A percentile compares a stretch with the other conserved stretches of the same genome.
Conservation (phyloP, 2,329 filamentous ascomycete species). For the Trichocomaceae sp. region DNA sequence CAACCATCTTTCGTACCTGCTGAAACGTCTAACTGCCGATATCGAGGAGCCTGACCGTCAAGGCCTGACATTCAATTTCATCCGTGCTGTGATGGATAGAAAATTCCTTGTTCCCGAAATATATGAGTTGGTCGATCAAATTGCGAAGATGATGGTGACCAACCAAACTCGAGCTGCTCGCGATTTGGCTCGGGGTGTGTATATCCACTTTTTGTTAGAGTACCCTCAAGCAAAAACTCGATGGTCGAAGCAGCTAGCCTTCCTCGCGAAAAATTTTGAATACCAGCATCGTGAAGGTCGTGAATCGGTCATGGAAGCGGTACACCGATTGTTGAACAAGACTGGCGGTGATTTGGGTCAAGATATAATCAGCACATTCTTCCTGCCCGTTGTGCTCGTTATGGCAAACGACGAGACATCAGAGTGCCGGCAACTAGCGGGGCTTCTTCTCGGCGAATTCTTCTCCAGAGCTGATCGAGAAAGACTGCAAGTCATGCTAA, state of each 20-base stretch:
- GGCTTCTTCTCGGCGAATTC: slow-evolving; percentile 69
- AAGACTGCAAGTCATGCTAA: slow-evolving; percentile 62
- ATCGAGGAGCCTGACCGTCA: slow-evolving; percentile 88
- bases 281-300: slow-evolving; percentile 85
- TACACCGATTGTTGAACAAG: slow-evolving; percentile 80
- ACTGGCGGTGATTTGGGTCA: slow-evolving; percentile 74
- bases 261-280: slow-evolving; percentile 82
- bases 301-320: slow-evolving; percentile 85
- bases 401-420: slow-evolving; percentile 82
- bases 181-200: slow-evolving; percentile 79
- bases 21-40: slow-evolving; percentile 76
- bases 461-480: slow-evolving; percentile 73
- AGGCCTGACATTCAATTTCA: slow-evolving; percentile 89
- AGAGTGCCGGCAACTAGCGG: slow-evolving; percentile 77
- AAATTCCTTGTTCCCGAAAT: slow-evolving; percentile 79
- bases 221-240: slow-evolving; percentile 88
- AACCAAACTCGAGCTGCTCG: slow-evolving; percentile 86
- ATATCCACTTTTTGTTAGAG: slow-evolving; percentile 88
- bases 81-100: slow-evolving; percentile 77
- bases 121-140: slow-evolving; percentile 85
- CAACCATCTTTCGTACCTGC: slow-evolving; percentile 71
- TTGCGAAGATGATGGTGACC: slow-evolving; percentile 88
- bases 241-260: slow-evolving; percentile 82
- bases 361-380: slow-evolving; percentile 73
- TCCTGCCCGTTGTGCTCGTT: slow-evolving; percentile 77